Conservation (phyloP, 1,284 basidiomycete genomes). For the Gymnopus androsaceus region DNA sequence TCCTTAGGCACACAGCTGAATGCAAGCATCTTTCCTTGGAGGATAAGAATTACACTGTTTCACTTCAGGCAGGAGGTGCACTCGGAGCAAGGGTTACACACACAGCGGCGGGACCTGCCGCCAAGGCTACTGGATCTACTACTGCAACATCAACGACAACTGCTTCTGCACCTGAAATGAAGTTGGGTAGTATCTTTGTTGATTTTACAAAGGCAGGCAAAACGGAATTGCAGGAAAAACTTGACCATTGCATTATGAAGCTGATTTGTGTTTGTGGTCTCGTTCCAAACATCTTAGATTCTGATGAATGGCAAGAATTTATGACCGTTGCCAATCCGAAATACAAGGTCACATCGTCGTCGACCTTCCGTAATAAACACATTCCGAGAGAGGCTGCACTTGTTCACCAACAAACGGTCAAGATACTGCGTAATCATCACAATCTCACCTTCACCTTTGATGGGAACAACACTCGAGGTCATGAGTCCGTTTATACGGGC, state of each 20-base stretch:
- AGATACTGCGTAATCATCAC: slow-evolving; percentile 19
- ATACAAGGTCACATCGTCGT: slow-evolving; percentile 15
- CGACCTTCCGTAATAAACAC: slow-evolving; percentile 10
- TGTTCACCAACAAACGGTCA: slow-evolving; percentile 16
- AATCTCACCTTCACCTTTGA: slow-evolving; percentile 34
- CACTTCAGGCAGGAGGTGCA: no score
- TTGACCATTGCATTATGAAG: slow-evolving; percentile 21
- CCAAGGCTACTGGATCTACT: no score
- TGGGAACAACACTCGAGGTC: slow-evolving; percentile 27
- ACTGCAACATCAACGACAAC: no score
- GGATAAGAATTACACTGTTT: no score
- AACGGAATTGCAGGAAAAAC: slow-evolving; percentile 13
- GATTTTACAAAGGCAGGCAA: slow-evolving; percentile 2
- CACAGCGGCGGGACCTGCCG: no score
- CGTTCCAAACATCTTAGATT: slow-evolving; percentile 24
- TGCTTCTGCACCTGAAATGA: background rate
- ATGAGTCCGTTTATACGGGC: slow-evolving; percentile 29
- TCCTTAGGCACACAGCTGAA: no score
- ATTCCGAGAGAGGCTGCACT: slow-evolving; percentile 25
- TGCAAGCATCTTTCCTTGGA: no score
- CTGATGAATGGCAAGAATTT: slow-evolving; percentile 26
- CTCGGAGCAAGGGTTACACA: no score
- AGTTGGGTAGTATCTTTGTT: background rate
- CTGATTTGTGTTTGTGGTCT: slow-evolving; percentile 26
- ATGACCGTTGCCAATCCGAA: slow-evolving; percentile 17